Percentiles rank a stretch among this genome's conserved stretches.
Evolutionary conservation across 345 rosid genomes (phyloP).

Genomic region (Hevea brasiliensis): DNA sequence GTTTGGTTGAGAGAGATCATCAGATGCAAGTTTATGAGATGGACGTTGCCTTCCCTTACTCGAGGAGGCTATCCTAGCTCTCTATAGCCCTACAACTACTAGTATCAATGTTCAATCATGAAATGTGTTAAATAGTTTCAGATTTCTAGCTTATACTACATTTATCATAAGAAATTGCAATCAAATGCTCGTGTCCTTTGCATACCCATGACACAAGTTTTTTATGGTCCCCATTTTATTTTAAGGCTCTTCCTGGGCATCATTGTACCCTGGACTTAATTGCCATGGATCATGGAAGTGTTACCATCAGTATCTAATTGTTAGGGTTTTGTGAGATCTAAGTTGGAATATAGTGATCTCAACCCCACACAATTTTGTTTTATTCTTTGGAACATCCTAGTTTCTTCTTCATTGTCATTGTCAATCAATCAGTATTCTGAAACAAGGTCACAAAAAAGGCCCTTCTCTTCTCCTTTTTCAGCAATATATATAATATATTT

Average conservation of each 20-base stretch:
- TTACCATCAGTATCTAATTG: conserved; percentile 62
- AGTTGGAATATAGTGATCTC: conserved; percentile 35
- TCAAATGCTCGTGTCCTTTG: no score
- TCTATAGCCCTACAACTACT: conserved; percentile 49
- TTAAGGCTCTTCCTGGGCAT: conserved; percentile 40
- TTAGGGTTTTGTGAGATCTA: conserved; percentile 56
- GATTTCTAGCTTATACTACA: no score
- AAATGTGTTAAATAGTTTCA: neutral
- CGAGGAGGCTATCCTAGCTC: conserved; percentile 15
- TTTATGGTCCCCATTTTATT: conserved; percentile 54
- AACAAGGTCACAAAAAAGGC: neutral
- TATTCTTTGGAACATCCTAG: conserved; percentile 24
- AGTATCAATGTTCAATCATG: conserved; percentile 10
- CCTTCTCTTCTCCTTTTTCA: neutral
- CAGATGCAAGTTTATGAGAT: conserved; percentile 40
- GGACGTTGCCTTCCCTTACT: conserved; percentile 39
- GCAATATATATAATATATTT: neutral
- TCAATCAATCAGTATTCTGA: conserved; percentile 16
- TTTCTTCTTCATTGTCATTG: conserved; percentile 14
- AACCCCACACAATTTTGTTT: conserved; percentile 26
- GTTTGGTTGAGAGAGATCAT: conserved; percentile 14
- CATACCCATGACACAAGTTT: no score
- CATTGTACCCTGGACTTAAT: conserved; percentile 51
- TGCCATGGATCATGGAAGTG: conserved; percentile 69
- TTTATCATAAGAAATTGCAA: no score